Base-by-base conservation (phyloP, 352 stramenopile species). In the Globisporangium alternatum region DNA sequence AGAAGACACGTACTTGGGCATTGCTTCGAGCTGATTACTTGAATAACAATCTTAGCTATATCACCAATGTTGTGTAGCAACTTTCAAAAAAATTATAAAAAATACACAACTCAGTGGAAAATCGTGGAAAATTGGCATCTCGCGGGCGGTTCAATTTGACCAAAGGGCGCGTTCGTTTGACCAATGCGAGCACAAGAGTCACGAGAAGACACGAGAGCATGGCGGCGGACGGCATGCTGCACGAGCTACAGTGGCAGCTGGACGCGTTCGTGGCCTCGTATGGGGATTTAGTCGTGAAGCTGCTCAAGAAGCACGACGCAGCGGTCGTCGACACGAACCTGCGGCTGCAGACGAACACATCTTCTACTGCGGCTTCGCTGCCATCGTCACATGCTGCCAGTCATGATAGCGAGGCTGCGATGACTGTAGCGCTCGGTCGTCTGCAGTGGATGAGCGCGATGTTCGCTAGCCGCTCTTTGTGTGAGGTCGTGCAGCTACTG, bases 261-360 rank as follows among this genome's bases (percentile, higher is more conserved):
- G 73, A 91, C 44, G 81, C 68, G 1, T 82, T 91, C 62, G 72
- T 90, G 51, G 72, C 79, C 3, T 74, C 72, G 0, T 69, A 90
- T 45, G 70, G 61, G 9, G 25, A 72, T 4, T 13, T 17, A 5
- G 2, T 65, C 1, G 62, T 53, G 17, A 52, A 35, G 5, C 12
- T 45, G 22, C 56, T 60, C 33, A 44, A 60, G 52, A 21, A 39
- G 7, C 47, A 52, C 2, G 21, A 43, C 2, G 6, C 30, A 66
- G 60, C 41, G 47, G 30, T 54, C 47, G 35, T 57, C 19, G 54
- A 54, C 37, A 66, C 60, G 39, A 44, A 55, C 28, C 49, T 51
- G 9, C 28, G 28, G n/a, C n/a, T 43, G 56, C 10, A 51, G 31
- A 21, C 56, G 37, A 7, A 35, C 35, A 7, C 25, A 31, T 22